Evolutionary conservation across 768 basidiomycete genomes (phyloP).

Genomic region (Boletus subcaerulescens): DNA sequence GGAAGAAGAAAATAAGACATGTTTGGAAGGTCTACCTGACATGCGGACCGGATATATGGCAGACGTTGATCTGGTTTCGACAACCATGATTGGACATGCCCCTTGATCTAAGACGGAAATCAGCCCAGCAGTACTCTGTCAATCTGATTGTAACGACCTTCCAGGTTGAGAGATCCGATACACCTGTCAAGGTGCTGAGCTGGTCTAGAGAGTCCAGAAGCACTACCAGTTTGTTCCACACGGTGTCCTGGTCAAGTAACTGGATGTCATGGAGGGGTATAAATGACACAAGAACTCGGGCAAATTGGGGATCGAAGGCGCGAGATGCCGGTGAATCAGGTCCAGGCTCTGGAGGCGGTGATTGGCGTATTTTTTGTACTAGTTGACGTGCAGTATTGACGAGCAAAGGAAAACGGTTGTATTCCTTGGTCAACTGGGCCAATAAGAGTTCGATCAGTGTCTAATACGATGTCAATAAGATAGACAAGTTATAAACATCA

Average conservation of each 20-base stretch:
- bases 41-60: slow-evolving; percentile 62
- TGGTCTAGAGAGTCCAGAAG: slow-evolving; percentile 60
- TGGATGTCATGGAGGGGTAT: slow-evolving; percentile 65
- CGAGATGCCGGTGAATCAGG: slow-evolving; percentile 46
- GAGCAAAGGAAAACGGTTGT: slow-evolving; percentile 17
- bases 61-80: slow-evolving; percentile 38
- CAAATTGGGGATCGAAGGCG: slow-evolving; percentile 66
- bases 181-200: slow-evolving; percentile 42
- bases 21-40: slow-evolving; percentile 44
- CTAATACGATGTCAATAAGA: slow-evolving; percentile 15
- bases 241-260: slow-evolving; percentile 45
- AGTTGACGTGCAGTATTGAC: slow-evolving; percentile 17
- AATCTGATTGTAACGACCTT: slow-evolving; percentile 41
- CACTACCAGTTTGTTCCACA: slow-evolving; percentile 49
- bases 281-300: slow-evolving; percentile 62
- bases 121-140: background rate
- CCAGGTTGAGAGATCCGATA: slow-evolving; percentile 54
- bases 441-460: slow-evolving; percentile 25
- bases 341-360: slow-evolving; percentile 36
- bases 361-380: slow-evolving; percentile 13
- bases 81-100: slow-evolving; percentile 49
- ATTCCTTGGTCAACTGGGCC: slow-evolving; percentile 27
- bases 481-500: background rate
- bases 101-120: slow-evolving; percentile 39
- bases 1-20: background rate